A percentile compares a stretch with the other conserved stretches of the same genome.
Evolutionary conservation across 2,329 filamentous ascomycete genomes (phyloP).

Genomic region (Huntiella savannae): DNA sequence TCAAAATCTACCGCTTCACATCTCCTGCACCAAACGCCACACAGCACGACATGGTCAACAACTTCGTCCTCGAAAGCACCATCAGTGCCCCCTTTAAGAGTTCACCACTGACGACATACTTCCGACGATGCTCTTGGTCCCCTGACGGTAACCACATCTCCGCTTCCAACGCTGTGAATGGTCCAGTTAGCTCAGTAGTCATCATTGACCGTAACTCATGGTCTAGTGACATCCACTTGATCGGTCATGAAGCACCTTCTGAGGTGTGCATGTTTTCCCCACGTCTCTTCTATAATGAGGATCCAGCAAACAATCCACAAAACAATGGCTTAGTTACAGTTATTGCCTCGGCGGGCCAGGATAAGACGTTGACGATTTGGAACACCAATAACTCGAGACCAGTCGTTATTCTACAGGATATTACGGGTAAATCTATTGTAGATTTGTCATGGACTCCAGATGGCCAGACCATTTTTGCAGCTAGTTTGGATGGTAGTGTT

Average conservation of each 20-base stretch:
- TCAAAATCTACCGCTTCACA: conserved; percentile 92
- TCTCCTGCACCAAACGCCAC: conserved; percentile 80
- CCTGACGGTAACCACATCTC: conserved; percentile 95
- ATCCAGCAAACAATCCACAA: conserved; percentile 37
- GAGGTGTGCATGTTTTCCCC: conserved; percentile 97
- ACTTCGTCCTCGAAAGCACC: conserved; percentile 86
- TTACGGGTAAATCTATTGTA: conserved; percentile 79
- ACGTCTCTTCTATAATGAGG: conserved; percentile 58
- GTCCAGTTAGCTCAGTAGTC: conserved; percentile 88
- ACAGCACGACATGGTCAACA: conserved; percentile 87
- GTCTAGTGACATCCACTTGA: conserved; percentile 94
- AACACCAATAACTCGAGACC: conserved; percentile 90
- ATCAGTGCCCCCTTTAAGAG: conserved; percentile 75
- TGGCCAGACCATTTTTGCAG: conserved; percentile 68
- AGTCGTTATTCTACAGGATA: conserved; percentile 73
- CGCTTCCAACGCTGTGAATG: conserved; percentile 90
- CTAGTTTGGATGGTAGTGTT: conserved; percentile 78
- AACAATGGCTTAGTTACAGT: conserved; percentile 54
- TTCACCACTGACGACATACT: conserved; percentile 90
- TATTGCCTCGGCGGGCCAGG: conserved; percentile 88
- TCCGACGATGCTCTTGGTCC: conserved; percentile 90
- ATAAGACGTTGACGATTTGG: conserved; percentile 93
- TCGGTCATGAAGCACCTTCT: conserved; percentile 89
- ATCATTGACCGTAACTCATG: conserved; percentile 84
- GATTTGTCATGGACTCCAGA: conserved; percentile 90